Evolutionary conservation across 257 asterid species (phyloP), one percentile per base, ranked within the genome.

Genomic region (Nicotiana sylvestris): DNA sequence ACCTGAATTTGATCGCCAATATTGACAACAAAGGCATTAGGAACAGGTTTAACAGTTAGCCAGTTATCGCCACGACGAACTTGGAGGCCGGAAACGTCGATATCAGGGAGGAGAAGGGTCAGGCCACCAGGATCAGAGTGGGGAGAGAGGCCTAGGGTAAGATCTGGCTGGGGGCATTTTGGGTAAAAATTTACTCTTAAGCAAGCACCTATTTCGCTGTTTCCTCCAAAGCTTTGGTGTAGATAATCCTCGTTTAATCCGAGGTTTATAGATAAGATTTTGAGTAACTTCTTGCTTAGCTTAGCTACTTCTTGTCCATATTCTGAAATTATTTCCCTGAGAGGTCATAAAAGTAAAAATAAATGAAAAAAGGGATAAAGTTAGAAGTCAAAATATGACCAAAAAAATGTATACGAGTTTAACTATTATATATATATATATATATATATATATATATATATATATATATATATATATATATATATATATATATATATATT

Each of bases 91-190:
- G 91, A 55, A 8, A 95, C 98, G 17, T 91, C 78, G 4, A 85
- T 88, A 8, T 93, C 98, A 12, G 98, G 94, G 87, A 86, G 93
- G 74, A 95, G 92, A 61, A 93, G 83, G 83, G 98, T 93, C 86
- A 95, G 76, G 6, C 94, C 97, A 17, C 98, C 98, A 9, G 98
- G 98, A 67, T 95, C 98, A 9, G 98, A 93, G 66, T 95, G 98
- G 30, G 97, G 51, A 0, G 98, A 91, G 35, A 95, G 92, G 49
- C 98, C 98, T 12, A 95, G 83, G 0, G 98, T 90, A 39, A 93
- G 94, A 66, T 95, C 96, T 17, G 98, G 98, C 57, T 95, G 98
- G 56, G 98, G 98, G 88, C 98, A 95, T 81, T 89, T 93, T n/a
- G 98, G 98, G 90, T 93, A 95, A 85, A 88, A 93, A 76, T 92